These are phyloP conservation scores for Fusarium nurragi DNA, from an alignment of 2,329 filamentous ascomycete species.

Conservation along the genomic window DNA sequence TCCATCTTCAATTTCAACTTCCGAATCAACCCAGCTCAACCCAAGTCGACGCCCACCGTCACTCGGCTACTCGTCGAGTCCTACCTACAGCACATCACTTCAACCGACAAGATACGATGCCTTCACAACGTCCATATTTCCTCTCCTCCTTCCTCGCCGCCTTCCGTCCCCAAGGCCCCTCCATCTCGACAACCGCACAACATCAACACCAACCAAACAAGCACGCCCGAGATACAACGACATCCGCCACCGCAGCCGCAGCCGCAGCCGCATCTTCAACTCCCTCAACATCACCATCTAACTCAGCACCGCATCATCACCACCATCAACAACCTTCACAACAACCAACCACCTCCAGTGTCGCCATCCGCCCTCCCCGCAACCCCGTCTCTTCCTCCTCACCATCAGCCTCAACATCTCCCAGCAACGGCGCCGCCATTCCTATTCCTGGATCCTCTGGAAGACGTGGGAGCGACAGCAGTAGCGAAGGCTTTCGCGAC, in stretches of 20 bases:
- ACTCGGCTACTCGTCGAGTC: constrained; percentile 12
- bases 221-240: constrained; percentile 46
- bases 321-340: constrained; percentile 40
- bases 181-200: constrained; percentile 46
- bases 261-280: constrained; percentile 36
- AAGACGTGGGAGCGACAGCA: constrained; percentile 77
- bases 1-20: neutral
- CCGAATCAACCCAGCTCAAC: neutral
- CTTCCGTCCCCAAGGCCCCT: constrained; percentile 57
- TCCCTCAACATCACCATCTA: constrained; percentile 37
- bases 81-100: neutral
- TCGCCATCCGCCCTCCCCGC: constrained; percentile 47
- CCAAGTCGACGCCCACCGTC: constrained; percentile 25
- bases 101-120: constrained; percentile 49
- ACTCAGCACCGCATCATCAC: constrained; percentile 37
- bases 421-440: constrained; percentile 47
- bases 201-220: constrained; percentile 50
- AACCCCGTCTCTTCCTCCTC: constrained; percentile 29
- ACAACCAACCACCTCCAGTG: constrained; percentile 40
- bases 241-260: constrained; percentile 35
- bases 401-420: constrained; percentile 26
- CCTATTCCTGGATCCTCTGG: constrained; percentile 54
- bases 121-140: constrained; percentile 65
- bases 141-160: constrained; percentile 66
- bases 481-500: constrained; percentile 78